A percentile compares a stretch with the other conserved stretches of the same genome.
phyloP scores from a whole-genome alignment of 257 asterid genomes.

The Capsicum baccatum region DNA sequence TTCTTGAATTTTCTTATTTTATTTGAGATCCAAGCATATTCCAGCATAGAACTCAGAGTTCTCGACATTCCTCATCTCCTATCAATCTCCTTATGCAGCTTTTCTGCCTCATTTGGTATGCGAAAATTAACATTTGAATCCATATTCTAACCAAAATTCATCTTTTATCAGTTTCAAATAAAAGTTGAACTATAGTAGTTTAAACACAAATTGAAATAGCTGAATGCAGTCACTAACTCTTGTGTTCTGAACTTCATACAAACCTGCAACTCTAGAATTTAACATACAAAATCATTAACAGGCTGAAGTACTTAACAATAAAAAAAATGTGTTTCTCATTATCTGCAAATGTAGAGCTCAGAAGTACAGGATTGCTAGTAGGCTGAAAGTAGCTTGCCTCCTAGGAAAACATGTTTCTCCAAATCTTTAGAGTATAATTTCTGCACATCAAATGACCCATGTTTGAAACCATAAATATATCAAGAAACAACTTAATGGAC shows the following conservation, averaged over 20 bases:
- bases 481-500: not conserved
- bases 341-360: not conserved
- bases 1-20: not conserved
- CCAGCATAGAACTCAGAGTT: not conserved
- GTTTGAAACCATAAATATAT: not conserved
- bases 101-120: conserved; percentile 22
- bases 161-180: not conserved
- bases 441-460: not conserved
- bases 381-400: not conserved
- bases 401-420: not conserved
- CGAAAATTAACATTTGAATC: conserved; percentile 11
- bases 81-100: conserved; percentile 22
- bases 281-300: not conserved
- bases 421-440: not conserved
- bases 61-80: conserved; percentile 9
- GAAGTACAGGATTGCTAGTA: not conserved
- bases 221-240: not conserved
- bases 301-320: not conserved
- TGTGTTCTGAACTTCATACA: not conserved
- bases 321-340: conserved; percentile 10
- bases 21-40: not conserved
- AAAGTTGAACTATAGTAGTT: not conserved
- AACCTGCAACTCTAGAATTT: not conserved
- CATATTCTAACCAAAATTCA: not conserved
- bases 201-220: not conserved